Percentiles rank a stretch among this genome's conserved stretches.
Evolutionary conservation across 2,329 filamentous ascomycete species (phyloP).

Genomic region (Penicillium sp.): DNA sequence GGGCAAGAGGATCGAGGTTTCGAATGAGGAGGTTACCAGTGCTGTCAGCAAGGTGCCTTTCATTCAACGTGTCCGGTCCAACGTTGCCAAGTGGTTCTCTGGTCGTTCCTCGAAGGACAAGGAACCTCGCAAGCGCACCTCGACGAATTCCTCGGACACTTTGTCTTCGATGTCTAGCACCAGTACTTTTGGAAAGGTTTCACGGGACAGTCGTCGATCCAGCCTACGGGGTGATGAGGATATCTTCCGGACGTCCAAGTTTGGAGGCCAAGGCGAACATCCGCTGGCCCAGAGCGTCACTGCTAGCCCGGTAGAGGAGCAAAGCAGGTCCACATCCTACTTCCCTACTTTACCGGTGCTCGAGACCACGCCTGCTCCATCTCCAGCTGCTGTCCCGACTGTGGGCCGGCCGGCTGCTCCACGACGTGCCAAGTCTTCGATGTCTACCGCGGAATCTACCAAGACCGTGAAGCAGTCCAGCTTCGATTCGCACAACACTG

Average conservation of each 20-base stretch:
- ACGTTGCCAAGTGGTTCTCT: slow-evolving; percentile 64
- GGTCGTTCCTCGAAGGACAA: slow-evolving; percentile 39
- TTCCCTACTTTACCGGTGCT: slow-evolving; percentile 28
- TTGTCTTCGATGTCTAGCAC: slow-evolving; percentile 55
- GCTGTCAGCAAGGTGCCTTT: slow-evolving; percentile 89
- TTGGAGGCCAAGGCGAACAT: slow-evolving; percentile 61
- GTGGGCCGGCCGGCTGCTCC: slow-evolving; percentile 38
- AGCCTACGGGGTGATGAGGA: slow-evolving; percentile 61
- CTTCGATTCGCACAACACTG: slow-evolving; percentile 21
- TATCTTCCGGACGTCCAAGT: slow-evolving; percentile 51
- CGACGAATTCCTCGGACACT: slow-evolving; percentile 55
- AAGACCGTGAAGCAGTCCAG: slow-evolving; percentile 44
- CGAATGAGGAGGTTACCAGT: slow-evolving; percentile 81
- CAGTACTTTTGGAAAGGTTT: slow-evolving; percentile 55
- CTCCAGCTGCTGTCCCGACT: slow-evolving; percentile 20
- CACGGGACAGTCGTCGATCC: slow-evolving; percentile 49
- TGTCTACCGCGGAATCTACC: slow-evolving; percentile 48
- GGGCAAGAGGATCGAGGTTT: slow-evolving; percentile 86
- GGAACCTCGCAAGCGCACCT: slow-evolving; percentile 51
- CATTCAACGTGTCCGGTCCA: slow-evolving; percentile 78
- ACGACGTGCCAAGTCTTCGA: slow-evolving; percentile 41
- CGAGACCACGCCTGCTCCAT: slow-evolving; percentile 10
- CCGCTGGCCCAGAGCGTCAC: slow-evolving; percentile 73
- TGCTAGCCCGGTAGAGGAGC: slow-evolving; percentile 59
- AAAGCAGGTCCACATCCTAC: slow-evolving; percentile 35